Evolutionary conservation across 2,329 filamentous ascomycete species (phyloP), one percentile per base, ranked within the genome.

Genomic region (Fusarium newnesense): DNA sequence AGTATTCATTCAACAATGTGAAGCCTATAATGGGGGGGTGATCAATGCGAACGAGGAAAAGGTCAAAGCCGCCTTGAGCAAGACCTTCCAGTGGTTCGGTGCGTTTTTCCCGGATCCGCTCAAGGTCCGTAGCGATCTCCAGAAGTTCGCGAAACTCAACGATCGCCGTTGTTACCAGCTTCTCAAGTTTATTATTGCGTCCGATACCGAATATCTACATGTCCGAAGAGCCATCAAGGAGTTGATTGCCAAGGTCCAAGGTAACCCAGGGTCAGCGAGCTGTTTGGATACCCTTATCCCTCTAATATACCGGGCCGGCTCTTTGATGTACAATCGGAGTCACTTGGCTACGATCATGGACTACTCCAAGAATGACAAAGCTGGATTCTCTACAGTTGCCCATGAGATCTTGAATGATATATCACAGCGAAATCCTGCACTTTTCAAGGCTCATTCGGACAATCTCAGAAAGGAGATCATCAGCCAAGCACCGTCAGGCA

Each of bases 361-460:
- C 65, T 93, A 92, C 77, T 95, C 95, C 16, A 92, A 94, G 77
- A 95, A 91, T 15, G 93, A 98, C 78, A 92, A 95, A 78, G 90
- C 93, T 54, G 92, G 91, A 1, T 86, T 98, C 54, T 94, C 93
- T 10, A 85, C 89, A 26, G 91, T 93, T 19, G 96, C 96, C 4
- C 95, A 98, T 78, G 94, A 97, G 78, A 88, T 98, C 60, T 87
- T 98, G 53, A 96, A 94, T 77, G 94, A 98, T 79, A 97, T 98
- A 36, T 98, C 96, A 1, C 91, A 94, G 60, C 90, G 91, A 50
- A 96, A 96, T 72, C 95, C 96, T 0, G 93, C 96, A 66, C 90
- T 98, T 13, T 95, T 99, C 84, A 96, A 96, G 79, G 93, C 94
- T 4, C 96, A 98, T 75, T 93, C 98, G 10, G 93, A 94, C 69